Evolutionary conservation across 2,329 filamentous ascomycete species (phyloP), one percentile per base, ranked within the genome.

Genomic region (Mycosphaerelloides madeirae): DNA sequence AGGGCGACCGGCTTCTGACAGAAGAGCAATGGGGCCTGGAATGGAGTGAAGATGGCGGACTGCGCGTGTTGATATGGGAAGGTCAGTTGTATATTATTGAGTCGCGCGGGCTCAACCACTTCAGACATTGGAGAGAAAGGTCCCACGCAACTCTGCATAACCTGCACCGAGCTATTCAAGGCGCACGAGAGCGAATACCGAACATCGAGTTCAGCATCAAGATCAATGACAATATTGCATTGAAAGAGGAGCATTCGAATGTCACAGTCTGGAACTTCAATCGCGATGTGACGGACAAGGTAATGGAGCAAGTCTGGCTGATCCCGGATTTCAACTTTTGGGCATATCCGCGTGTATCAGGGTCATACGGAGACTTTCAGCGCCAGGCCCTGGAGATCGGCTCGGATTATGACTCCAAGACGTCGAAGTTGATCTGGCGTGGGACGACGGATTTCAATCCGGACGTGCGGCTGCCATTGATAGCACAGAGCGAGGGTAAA

Each of bases 241-340:
- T 56, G 43, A 54, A 51, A 19, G 48, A 53, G 7, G 47, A 52
- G n/a, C 45, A 51, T 22, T 52, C 55, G 1, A 50, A 59, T 41
- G 55, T 46, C 13, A 70, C 20, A 38, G 71, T 72, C 31, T 74
- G 72, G 72, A 65, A 67, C 5, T 75, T 52, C 51, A 56, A 49
- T 40, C 55, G 53, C 37, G 48, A 52, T 41, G 55, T 54, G 8
- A 42, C 37, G 20, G 52, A 59, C 66, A 40, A 63, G 56, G 20
- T 64, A 7, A 61, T 65, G 48, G 53, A 59, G 29, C 54, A 58
- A 29, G 49, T 60, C 29, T 77, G 74, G 74, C 59, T 77, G 15
- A 75, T 77, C 59, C 74, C 74, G 0, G 74, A 77, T 52, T 77
- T 77, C 51, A 74, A 72, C 28, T 76, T 73, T 61, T 78, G 72